phyloP scores from a whole-genome alignment of 345 rosid genomes.

The Hibiscus tridactylites region DNA sequence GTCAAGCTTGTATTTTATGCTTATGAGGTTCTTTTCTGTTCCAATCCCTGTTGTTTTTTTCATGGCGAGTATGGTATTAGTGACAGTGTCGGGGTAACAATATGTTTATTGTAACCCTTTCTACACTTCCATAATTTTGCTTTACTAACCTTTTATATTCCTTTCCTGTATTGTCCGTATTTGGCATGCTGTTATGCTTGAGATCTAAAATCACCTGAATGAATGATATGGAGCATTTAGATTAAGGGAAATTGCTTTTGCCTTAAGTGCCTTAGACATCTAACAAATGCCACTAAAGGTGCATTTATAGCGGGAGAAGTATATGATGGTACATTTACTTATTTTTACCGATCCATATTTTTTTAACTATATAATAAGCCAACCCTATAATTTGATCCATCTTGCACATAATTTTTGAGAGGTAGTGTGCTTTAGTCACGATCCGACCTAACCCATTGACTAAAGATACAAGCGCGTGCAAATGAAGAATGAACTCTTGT shows the following conservation, averaged over 20 bases:
- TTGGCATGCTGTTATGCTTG: not conserved
- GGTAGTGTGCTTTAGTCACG: conserved; percentile 1
- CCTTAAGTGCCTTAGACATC: not conserved
- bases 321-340: not conserved
- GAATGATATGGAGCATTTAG: not conserved
- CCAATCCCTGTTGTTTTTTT: not conserved
- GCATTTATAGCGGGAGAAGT: not conserved
- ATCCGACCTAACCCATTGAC: not conserved
- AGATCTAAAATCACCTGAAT: conserved; percentile 3
- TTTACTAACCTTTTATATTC: conserved; percentile 1
- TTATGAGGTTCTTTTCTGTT: conserved; percentile 2
- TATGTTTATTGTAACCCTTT: not conserved
- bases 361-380: not conserved
- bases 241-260: not conserved
- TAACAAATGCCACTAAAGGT: not conserved
- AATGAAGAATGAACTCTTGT: not conserved
- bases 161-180: conserved; percentile 6
- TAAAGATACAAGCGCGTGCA: not conserved
- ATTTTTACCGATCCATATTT: not conserved
- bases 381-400: not conserved
- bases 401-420: not conserved
- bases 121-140: not conserved
- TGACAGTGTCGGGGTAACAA: not conserved
- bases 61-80: not conserved
- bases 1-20: conserved; percentile 5